phyloP scores from a whole-genome alignment of 2,329 filamentous ascomycete species.

The Colletotrichum sp. region DNA sequence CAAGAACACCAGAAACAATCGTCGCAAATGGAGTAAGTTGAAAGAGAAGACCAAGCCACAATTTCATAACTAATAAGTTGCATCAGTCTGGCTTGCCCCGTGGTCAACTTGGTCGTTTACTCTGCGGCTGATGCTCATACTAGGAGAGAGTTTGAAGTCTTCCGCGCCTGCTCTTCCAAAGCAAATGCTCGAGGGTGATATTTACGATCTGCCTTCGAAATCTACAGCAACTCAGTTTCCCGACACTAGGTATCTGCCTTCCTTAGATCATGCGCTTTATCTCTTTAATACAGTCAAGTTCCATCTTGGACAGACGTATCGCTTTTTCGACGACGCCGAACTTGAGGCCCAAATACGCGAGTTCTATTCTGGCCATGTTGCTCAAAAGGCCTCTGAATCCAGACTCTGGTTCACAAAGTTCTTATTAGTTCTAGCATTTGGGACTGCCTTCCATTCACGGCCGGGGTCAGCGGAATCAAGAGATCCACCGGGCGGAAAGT shows the following conservation, averaged over 20 bases:
- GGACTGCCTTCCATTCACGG: neutral
- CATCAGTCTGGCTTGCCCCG: neutral
- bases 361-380: neutral
- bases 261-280: neutral
- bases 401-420: conserved; percentile 8
- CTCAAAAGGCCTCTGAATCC: neutral
- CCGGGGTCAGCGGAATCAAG: neutral
- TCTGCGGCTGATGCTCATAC: neutral
- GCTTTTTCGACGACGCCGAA: neutral
- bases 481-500: conserved; percentile 30
- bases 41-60: fast-evolving
- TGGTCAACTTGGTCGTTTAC: neutral
- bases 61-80: neutral
- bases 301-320: neutral
- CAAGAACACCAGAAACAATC: conserved; percentile 31
- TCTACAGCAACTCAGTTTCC: conserved; percentile 32
- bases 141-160: neutral
- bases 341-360: neutral
- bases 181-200: conserved; percentile 30
- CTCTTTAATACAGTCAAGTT: neutral
- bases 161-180: conserved; percentile 26
- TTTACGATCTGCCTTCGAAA: conserved; percentile 21
- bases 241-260: conserved; percentile 30
- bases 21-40: conserved; percentile 37
- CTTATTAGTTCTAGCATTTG: neutral